Base-by-base conservation (phyloP, 495 filamentous ascomycete genomes). In the Penicillium pancosmium region DNA sequence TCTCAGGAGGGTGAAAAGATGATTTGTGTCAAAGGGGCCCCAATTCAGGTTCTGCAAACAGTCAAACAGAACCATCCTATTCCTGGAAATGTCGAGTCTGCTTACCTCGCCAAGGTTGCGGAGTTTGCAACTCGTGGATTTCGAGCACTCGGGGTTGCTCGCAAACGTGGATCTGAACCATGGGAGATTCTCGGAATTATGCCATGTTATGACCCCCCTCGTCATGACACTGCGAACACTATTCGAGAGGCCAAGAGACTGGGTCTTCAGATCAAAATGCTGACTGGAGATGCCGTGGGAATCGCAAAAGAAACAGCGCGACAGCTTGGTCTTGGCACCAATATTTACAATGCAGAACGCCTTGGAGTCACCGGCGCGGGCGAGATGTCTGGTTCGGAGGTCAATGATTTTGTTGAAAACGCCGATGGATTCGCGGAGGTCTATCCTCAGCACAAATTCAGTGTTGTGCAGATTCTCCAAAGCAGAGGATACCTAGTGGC, bases 361-460 rank as follows among this genome's bases (percentile, higher is more conserved):
- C 88, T 95, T 48, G 89, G 89, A 80, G 80, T 88, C 41, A 87
- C 88, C 74, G 92, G 91, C 61, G 91, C 89, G 65, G 92, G 91
- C 74, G 88, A 91, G 68, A 93, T 95, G 90, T 86, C 91, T 67
- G 91, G 91, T 68, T 95, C 92, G 66, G 88, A 94, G 74, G 86
- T 96, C 51, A 92, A 93, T 74, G 91, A 96, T 76, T 94, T 95
- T 79, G 92, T 95, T 60, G 92, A 96, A 81, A 90, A 85, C 77
- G 92, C 92, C 49, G 92, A 97, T 84, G 92, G 92, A 73, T 96
- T 96, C 74, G 91, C 82, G 7, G 93, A 96, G 74, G 93, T 97
- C 41, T 97, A 93, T 82, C 93, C 93, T 59, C 88, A 97, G 73
- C 93, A 97, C 82, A 97, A 97, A 79, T 96, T 94, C 78, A 92